Conservation (phyloP, 495 filamentous ascomycete species). For the Bombardia bombarda region DNA sequence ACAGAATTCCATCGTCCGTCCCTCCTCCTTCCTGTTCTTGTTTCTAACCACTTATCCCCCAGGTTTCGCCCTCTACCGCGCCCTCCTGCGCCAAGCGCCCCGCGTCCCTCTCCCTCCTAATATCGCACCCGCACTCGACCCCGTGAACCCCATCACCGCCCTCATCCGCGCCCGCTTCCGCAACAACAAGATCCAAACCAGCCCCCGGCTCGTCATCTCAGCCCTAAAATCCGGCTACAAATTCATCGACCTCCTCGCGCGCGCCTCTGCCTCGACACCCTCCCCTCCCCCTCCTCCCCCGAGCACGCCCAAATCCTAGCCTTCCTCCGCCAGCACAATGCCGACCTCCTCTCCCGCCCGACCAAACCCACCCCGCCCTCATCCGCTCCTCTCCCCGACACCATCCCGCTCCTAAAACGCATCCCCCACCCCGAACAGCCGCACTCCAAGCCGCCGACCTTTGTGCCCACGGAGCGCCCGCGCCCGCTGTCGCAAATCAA, state of each 20-base stretch:
- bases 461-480: conserved; percentile 34
- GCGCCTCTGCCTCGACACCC: conserved; percentile 1
- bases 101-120: conserved; percentile 37
- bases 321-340: conserved; percentile 27
- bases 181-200: conserved; percentile 45
- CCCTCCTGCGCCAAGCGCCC: conserved; percentile 55
- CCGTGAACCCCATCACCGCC: conserved; percentile 29
- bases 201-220: conserved; percentile 44
- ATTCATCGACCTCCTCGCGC: conserved; percentile 18
- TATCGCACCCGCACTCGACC: conserved; percentile 32
- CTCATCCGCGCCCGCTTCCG: conserved; percentile 50
- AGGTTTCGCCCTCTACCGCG: conserved; percentile 69
- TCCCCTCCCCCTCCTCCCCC: conserved; percentile 2
- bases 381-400: conserved; percentile 8
- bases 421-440: conserved; percentile 19
- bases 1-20: no score
- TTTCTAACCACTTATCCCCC: neutral
- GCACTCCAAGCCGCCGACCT: conserved; percentile 28
- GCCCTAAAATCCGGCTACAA: conserved; percentile 58
- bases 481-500: conserved; percentile 31
- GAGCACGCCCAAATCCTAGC: conserved; percentile 21
- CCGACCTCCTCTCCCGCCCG: conserved; percentile 13
- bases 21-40: neutral
- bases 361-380: conserved; percentile 5
- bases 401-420: conserved; percentile 25